These are phyloP conservation scores for Tilletia horrida DNA, from an alignment of 1,284 basidiomycete species.

Conservation along the genomic window DNA sequence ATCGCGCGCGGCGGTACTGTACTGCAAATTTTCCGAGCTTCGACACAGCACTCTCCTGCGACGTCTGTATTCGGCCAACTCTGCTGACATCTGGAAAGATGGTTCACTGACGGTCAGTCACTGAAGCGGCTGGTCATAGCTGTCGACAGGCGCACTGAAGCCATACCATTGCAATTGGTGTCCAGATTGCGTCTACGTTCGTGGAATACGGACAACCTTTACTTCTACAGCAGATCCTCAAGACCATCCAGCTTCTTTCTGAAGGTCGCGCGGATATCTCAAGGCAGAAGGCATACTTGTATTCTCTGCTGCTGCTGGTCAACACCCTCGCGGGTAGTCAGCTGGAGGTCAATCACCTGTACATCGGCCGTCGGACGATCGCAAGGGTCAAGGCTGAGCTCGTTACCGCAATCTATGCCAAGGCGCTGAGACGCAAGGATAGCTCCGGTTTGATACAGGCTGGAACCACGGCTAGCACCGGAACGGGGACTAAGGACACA, in stretches of 20 bases:
- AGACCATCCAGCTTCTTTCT: slow-evolving; percentile 13
- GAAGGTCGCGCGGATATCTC: not conserved
- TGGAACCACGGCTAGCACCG: not conserved
- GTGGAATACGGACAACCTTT: slow-evolving; percentile 33
- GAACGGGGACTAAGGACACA: slow-evolving; percentile 24
- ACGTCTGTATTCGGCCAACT: slow-evolving; percentile 23
- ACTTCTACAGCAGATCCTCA: slow-evolving; percentile 36
- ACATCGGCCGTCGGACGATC: slow-evolving; percentile 66
- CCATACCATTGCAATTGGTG: too few relatives aligned
- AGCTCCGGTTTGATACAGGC: slow-evolving; percentile 69
- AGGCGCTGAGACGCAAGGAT: slow-evolving; percentile 79
- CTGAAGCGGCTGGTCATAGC: not conserved
- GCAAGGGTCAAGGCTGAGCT: slow-evolving; percentile 70
- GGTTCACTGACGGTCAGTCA: slow-evolving; percentile 25
- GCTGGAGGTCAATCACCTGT: slow-evolving; percentile 70
- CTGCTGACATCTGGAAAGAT: slow-evolving; percentile 31
- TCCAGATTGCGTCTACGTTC: slow-evolving; percentile 27
- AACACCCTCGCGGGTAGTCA: slow-evolving; percentile 30
- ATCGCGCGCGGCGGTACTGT: slow-evolving; percentile 26
- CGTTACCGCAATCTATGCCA: slow-evolving; percentile 81
- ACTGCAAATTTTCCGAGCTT: slow-evolving; percentile 23
- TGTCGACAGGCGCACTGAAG: too few relatives aligned
- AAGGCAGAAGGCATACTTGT: slow-evolving; percentile 29
- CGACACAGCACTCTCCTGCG: slow-evolving; percentile 20
- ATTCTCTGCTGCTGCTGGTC: slow-evolving; percentile 30